Evolutionary conservation across 371 early-diverging fungal species (phyloP), one percentile per base, ranked within the genome.

Genomic region (Mucor irregularis): DNA sequence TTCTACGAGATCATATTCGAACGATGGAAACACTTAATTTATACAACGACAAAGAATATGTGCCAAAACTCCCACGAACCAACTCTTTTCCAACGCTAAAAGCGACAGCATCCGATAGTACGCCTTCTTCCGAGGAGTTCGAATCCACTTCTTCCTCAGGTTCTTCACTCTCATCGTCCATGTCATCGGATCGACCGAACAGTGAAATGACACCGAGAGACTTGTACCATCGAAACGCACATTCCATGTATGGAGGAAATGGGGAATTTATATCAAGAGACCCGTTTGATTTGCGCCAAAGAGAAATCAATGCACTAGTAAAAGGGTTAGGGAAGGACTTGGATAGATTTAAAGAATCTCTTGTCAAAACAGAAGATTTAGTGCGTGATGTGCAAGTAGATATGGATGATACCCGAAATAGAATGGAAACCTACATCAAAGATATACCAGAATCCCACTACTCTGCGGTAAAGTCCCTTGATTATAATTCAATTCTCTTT

Each of bases 391-490:
- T 78, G 6, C 73, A 74, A 42, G 40, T 49, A 24, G 74, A 78
- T 49, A 64, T 78, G 53, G 55, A 63, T 29, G 61, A 65, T 58
- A 70, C 73, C 14, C 56, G 61, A 17, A 49, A 52, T 39, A 35
- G 58, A 9, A 70, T 78, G 71, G 62, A 70, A 9, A 55, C 54
- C 0, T 68, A 70, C 38, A 64, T 78, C 7, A 70, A 74, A 50
- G 74, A 74, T 57, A 73, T 78, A 9, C 74, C 78, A 1, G 71
- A 74, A 51, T 49, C 66, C 1, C 69, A 74, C 56, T 74, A 72
- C 33, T 74, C 75, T 44, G 65, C 68, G 17, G 74, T 78, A 66
- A 66, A 64, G 64, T 11, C 9, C 10, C 24, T 24, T 24, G 9
- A 2, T 5, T 4, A 26, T 5, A 24, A 14, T 16, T 2, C 10